These are phyloP conservation scores for Bruguiera gymnorhiza DNA, from an alignment of 345 rosid genomes.

Conservation along the genomic window DNA sequence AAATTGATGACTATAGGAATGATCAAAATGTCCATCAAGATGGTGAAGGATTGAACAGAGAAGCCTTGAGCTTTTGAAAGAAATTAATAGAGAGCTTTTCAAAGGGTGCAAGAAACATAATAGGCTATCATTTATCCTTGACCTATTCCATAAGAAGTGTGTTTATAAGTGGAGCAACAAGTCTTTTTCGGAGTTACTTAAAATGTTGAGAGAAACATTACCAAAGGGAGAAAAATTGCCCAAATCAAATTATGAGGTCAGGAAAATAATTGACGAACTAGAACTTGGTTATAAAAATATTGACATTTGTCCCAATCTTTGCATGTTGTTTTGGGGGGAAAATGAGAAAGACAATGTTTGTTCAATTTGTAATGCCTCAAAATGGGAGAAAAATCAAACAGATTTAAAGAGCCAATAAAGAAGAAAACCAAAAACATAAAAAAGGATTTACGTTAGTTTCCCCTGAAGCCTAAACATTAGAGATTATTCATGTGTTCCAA, in stretches of 20 bases:
- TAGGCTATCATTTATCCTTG: not conserved
- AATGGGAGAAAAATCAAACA: not conserved
- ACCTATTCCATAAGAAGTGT: not conserved
- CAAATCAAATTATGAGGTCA: not conserved
- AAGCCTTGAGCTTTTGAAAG: not conserved
- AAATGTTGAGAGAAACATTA: not conserved
- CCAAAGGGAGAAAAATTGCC: not conserved
- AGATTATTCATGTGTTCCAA: constrained; percentile 16
- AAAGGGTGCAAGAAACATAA: not conserved
- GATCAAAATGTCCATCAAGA: no score
- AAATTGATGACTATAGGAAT: no score
- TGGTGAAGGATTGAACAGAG: not conserved
- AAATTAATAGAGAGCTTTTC: constrained; percentile 4
- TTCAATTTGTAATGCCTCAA: not conserved
- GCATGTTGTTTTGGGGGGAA: not conserved
- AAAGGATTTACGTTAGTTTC: constrained; percentile 5
- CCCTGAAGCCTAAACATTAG: constrained; percentile 5
- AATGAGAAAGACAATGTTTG: not conserved
- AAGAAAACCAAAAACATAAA: not conserved
- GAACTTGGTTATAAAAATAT: constrained; percentile 1
- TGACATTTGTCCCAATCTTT: not conserved
- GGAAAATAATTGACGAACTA: not conserved
- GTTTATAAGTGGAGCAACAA: constrained; percentile 5
- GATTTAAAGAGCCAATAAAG: not conserved
- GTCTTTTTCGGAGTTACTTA: not conserved